Percentiles rank a stretch among this genome's conserved stretches.
Conservation (phyloP, 2,329 filamentous ascomycete species). For the Botrytis squamosa region DNA sequence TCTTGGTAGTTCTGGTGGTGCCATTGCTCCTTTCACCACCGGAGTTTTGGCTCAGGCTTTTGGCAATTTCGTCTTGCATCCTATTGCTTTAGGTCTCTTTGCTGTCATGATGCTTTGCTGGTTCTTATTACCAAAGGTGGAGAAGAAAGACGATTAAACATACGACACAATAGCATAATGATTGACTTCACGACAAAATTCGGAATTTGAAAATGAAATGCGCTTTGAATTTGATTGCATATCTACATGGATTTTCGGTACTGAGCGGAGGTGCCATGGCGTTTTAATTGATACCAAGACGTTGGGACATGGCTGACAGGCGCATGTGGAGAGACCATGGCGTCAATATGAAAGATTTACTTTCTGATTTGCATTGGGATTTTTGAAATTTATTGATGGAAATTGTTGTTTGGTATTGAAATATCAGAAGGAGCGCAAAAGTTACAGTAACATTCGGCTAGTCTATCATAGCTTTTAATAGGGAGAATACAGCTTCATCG, state of each 20-base stretch:
- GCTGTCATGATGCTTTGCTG: constrained; percentile 64
- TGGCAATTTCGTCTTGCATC: constrained; percentile 48
- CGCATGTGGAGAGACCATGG: constrained; percentile 27
- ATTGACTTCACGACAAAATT: neutral
- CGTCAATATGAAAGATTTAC: constrained; percentile 13
- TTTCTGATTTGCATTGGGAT: neutral
- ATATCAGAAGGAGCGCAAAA: neutral
- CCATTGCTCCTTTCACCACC: constrained; percentile 56
- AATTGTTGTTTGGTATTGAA: neutral
- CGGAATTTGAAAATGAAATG: neutral
- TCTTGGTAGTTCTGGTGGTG: constrained; percentile 68
- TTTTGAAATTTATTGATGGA: neutral
- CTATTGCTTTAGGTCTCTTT: constrained; percentile 66
- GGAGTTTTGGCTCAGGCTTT: constrained; percentile 48
- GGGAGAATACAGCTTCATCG: neutral
- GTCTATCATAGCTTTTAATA: neutral
- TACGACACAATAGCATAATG: neutral
- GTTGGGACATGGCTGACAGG: constrained; percentile 32
- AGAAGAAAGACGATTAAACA: constrained; percentile 59
- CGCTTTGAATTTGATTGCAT: constrained; percentile 9
- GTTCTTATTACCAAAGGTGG: constrained; percentile 55
- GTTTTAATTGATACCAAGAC: constrained; percentile 27
- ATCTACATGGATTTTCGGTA: neutral
- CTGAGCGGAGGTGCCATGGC: constrained; percentile 31
- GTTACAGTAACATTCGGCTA: neutral